phyloP scores from a whole-genome alignment of 1,139 yeast genomes.

The Debaryomyces nepalensis region DNA sequence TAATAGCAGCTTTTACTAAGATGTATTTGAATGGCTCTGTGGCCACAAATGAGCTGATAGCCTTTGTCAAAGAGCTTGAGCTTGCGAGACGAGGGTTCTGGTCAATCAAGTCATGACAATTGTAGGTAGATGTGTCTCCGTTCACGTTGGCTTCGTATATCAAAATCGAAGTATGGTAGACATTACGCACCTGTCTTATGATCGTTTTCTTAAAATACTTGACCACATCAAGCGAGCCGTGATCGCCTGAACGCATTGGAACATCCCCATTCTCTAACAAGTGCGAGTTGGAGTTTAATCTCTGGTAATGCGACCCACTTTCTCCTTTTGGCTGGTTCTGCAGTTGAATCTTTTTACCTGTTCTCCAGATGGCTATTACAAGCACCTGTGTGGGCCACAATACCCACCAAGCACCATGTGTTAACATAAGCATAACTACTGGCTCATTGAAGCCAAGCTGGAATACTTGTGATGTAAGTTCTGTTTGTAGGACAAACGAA shows the following conservation, averaged over 20 bases:
- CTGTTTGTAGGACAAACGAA: conserved; percentile 79
- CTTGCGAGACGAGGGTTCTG: conserved; percentile 48
- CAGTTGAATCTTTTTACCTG: conserved; percentile 33
- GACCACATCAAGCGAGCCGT: conserved; percentile 17
- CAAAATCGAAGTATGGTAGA: conserved; percentile 55
- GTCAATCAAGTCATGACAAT: conserved; percentile 44
- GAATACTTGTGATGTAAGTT: conserved; percentile 75
- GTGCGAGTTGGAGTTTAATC: conserved; percentile 28
- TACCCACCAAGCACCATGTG: conserved; percentile 81
- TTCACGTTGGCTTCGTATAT: conserved; percentile 48
- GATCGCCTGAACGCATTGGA: conserved; percentile 19
- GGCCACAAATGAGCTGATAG: conserved; percentile 39
- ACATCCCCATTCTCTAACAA: conserved; percentile 24
- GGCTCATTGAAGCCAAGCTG: conserved; percentile 69
- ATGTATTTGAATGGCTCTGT: conserved; percentile 57
- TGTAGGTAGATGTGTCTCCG: conserved; percentile 38
- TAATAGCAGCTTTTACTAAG: conserved; percentile 42
- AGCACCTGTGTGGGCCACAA: conserved; percentile 79
- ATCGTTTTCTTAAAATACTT: conserved; percentile 48
- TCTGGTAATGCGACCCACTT: conserved; percentile 9
- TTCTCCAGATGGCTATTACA: conserved; percentile 48
- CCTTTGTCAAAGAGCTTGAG: conserved; percentile 40
- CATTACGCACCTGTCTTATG: conserved; percentile 54
- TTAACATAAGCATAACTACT: conserved; percentile 62
- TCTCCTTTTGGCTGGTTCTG: conserved; percentile 8